phyloP scores from a whole-genome alignment of 179 eudicot species.

The Beta macrorhiza region DNA sequence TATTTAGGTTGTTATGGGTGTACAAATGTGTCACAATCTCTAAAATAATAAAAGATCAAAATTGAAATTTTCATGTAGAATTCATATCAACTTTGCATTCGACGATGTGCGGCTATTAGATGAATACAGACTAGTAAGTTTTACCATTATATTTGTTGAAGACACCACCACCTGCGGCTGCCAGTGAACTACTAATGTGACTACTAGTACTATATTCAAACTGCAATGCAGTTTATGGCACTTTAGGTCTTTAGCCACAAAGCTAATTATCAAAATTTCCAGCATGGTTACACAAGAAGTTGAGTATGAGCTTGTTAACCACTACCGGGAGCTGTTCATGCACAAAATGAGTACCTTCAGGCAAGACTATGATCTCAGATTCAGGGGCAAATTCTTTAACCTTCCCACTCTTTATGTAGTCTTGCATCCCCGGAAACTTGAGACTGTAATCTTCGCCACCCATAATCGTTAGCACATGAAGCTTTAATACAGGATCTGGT shows the following conservation, averaged over 20 bases:
- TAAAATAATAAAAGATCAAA: not conserved
- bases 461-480: constrained; percentile 47
- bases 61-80: not conserved
- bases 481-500: constrained; percentile 40
- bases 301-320: constrained; percentile 43
- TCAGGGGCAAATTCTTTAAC: constrained; percentile 39
- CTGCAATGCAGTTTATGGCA: no score
- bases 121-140: no score
- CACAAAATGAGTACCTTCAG: constrained; percentile 66
- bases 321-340: constrained; percentile 65
- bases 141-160: no score
- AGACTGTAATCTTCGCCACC: constrained; percentile 54
- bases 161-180: no score
- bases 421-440: constrained; percentile 59
- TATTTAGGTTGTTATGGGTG: not conserved
- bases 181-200: no score
- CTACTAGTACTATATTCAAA: no score
- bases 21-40: not conserved
- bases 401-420: constrained; percentile 46
- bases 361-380: constrained; percentile 44
- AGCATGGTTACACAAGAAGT: constrained; percentile 35
- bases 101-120: no score
- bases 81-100: no score
- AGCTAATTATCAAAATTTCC: not conserved
- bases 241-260: not conserved